Evolutionary conservation across 306 rosid genomes (phyloP).

Genomic region (Sindora glabra): DNA sequence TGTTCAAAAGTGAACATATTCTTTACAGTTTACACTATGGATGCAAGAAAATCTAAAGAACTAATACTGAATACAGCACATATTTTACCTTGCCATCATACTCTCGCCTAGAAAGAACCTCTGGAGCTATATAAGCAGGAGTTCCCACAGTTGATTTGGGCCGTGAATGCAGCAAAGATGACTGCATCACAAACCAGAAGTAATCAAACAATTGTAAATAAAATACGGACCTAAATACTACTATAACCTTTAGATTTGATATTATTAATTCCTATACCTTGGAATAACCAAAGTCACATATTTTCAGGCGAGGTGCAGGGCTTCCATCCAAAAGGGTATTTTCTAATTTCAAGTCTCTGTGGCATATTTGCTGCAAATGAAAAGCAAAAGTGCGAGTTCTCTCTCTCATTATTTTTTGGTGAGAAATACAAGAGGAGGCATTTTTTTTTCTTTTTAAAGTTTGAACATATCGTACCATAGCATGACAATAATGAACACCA

Average conservation of each 20-base stretch:
- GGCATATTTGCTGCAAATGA: conserved; percentile 52
- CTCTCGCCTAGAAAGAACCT: conserved; percentile 56
- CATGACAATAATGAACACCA: conserved; percentile 56
- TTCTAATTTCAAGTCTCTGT: conserved; percentile 56
- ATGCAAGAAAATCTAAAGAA: conserved; percentile 7
- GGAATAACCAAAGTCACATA: conserved; percentile 64
- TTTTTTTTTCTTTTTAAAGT: neutral
- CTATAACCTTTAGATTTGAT: neutral
- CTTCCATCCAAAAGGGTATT: conserved; percentile 64
- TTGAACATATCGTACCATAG: conserved; percentile 30
- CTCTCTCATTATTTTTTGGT: neutral
- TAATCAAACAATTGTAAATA: neutral
- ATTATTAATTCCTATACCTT: conserved; percentile 29
- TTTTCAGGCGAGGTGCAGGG: conserved; percentile 64
- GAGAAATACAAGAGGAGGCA: neutral
- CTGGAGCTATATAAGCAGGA: conserved; percentile 66
- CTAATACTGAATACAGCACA: neutral
- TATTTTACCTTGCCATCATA: conserved; percentile 56
- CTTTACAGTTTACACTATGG: too few species aligned
- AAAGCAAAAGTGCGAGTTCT: neutral
- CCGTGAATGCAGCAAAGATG: conserved; percentile 58
- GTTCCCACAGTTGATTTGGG: conserved; percentile 69
- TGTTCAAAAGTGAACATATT: neutral
- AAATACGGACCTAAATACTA: neutral
- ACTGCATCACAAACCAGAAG: conserved; percentile 27